phyloP scores from a whole-genome alignment of 2,329 filamentous ascomycete species.

The Xylariales sp. region DNA sequence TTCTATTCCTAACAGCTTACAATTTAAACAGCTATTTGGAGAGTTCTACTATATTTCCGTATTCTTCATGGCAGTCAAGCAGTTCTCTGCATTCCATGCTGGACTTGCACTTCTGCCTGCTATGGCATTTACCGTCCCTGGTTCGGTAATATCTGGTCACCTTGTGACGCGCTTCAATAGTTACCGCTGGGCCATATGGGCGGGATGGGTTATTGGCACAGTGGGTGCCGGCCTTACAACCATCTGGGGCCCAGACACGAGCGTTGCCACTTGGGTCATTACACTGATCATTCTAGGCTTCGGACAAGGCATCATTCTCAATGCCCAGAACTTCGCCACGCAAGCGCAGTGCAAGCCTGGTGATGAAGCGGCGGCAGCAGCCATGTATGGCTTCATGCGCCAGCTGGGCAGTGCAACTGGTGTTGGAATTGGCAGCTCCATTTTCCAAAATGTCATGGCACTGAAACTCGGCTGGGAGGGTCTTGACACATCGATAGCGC shows the following conservation, averaged over 20 bases:
- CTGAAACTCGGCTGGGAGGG: constrained; percentile 8
- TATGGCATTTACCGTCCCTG: constrained; percentile 7
- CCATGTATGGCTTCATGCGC: constrained; percentile 8
- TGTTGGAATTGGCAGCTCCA: constrained; percentile 12
- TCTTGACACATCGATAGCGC: constrained; percentile 6
- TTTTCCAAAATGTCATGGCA: constrained; percentile 14
- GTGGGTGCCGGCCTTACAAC: constrained; percentile 12
- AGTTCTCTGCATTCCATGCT: constrained; percentile 2
- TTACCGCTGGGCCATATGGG: constrained; percentile 8
- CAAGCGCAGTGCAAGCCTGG: constrained; percentile 11
- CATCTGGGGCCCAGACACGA: constrained; percentile 10
- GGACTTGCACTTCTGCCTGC: constrained; percentile 7
- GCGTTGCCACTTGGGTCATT: constrained; percentile 10
- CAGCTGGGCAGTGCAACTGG: constrained; percentile 13
- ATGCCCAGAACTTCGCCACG: constrained; percentile 17
- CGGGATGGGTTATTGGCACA: constrained; percentile 6
- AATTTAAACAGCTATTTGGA: constrained; percentile 8
- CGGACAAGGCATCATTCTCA: constrained; percentile 15
- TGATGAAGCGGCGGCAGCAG: constrained; percentile 4
- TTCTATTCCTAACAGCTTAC: no score
- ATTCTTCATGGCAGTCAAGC: constrained; percentile 7
- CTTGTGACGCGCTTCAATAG: constrained; percentile 8
- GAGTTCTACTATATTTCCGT: constrained; percentile 9
- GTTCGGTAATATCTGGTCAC: constrained; percentile 5
- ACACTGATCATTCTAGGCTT: constrained; percentile 12